Conservation (phyloP, 345 rosid genomes). For the Aquilaria sinensis region DNA sequence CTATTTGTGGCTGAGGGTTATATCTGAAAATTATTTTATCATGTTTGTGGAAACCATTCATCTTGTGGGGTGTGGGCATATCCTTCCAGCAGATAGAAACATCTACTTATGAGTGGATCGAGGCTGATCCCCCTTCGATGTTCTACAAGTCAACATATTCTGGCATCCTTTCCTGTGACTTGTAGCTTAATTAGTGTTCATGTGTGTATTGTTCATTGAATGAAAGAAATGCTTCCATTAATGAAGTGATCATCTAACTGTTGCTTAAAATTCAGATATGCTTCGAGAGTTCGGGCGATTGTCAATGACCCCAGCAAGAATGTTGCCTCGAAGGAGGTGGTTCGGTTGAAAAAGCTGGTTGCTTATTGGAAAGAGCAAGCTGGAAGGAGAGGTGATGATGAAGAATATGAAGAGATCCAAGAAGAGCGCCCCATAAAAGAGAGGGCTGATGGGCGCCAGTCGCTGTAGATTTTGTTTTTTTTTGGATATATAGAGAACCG, state of each 20-base stretch:
- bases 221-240: not conserved
- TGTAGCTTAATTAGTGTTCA: not conserved
- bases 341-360: constrained; percentile 76
- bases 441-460: constrained; percentile 49
- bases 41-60: too few species aligned
- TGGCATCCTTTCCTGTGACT: not conserved
- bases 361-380: constrained; percentile 94
- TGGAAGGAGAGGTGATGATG: constrained; percentile 62
- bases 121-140: too few species aligned
- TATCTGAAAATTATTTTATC: too few species aligned
- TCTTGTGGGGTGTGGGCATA: too few species aligned
- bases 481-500: not conserved
- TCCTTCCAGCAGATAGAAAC: too few species aligned
- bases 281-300: constrained; percentile 86
- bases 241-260: not conserved
- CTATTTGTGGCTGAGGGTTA: too few species aligned
- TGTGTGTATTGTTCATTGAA: not conserved
- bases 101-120: too few species aligned
- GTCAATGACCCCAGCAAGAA: constrained; percentile 90
- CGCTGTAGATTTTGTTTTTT: constrained; percentile 23
- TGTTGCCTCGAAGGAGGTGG: constrained; percentile 76
- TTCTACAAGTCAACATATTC: too few species aligned
- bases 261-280: constrained; percentile 45
- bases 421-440: constrained; percentile 48
- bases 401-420: constrained; percentile 78